Evolutionary conservation across 2,329 filamentous ascomycete species (phyloP).

Genomic region (Chalaropsis thielavioides): DNA sequence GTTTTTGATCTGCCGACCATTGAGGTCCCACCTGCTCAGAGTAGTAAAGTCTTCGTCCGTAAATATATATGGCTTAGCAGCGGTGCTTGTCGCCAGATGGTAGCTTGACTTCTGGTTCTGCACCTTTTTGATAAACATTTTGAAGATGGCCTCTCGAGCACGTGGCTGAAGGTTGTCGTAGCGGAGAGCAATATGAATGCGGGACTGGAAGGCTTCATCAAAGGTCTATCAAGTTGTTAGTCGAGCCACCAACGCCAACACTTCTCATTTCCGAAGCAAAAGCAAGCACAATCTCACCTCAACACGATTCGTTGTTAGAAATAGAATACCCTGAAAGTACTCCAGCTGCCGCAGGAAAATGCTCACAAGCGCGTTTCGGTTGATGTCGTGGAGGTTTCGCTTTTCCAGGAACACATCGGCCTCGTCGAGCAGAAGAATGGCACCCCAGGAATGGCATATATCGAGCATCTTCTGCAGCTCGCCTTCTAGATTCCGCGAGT

Average conservation of each 20-base stretch:
- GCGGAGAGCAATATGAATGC: slow-evolving; percentile 71
- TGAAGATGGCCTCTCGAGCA: slow-evolving; percentile 68
- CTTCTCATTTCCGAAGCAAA: not conserved
- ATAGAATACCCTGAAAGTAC: slow-evolving; percentile 33
- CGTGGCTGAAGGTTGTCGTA: slow-evolving; percentile 61
- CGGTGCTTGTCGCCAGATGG: slow-evolving; percentile 30
- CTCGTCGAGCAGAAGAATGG: slow-evolving; percentile 38
- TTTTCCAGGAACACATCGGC: slow-evolving; percentile 39
- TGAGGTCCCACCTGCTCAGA: slow-evolving; percentile 30
- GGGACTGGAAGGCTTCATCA: slow-evolving; percentile 77
- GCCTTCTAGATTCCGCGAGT: slow-evolving; percentile 55
- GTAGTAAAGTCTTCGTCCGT: slow-evolving; percentile 27
- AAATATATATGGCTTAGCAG: slow-evolving; percentile 7
- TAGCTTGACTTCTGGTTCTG: slow-evolving; percentile 39
- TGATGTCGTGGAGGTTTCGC: slow-evolving; percentile 32
- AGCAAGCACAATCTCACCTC: not conserved
- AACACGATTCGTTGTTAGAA: slow-evolving; percentile 29
- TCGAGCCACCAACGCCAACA: not conserved
- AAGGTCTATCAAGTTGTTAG: slow-evolving; percentile 45
- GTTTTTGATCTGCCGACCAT: slow-evolving; percentile 35
- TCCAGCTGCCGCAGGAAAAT: slow-evolving; percentile 34
- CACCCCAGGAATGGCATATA: slow-evolving; percentile 36
- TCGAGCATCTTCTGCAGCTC: slow-evolving; percentile 52
- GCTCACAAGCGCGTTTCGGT: slow-evolving; percentile 35
- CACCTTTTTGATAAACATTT: slow-evolving; percentile 66